A percentile compares a stretch with the other conserved stretches of the same genome.
These are phyloP conservation scores for Tolypocladium endophyticum DNA, from an alignment of 2,329 filamentous ascomycete species.

Conservation along the genomic window DNA sequence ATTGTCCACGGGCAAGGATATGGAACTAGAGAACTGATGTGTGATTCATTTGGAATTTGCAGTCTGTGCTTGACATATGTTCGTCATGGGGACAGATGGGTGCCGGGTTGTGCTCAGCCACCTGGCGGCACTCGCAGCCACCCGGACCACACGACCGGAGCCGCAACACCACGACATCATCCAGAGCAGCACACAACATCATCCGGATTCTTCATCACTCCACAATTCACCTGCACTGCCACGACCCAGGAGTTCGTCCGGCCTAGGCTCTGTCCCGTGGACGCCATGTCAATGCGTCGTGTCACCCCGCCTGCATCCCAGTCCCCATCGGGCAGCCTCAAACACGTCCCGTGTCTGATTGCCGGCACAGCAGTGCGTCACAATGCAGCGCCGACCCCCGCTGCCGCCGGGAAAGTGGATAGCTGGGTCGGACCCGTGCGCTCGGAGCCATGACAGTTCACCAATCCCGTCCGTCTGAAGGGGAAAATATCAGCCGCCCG, in stretches of 20 bases:
- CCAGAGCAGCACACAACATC: background rate
- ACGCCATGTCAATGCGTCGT: background rate
- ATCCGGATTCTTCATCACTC: background rate
- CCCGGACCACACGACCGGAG: background rate
- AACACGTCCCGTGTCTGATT: constrained; percentile 1
- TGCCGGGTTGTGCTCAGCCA: background rate
- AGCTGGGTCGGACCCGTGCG: background rate
- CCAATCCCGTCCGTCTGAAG: background rate
- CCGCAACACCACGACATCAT: background rate
- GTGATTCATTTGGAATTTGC: background rate
- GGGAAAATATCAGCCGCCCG: background rate
- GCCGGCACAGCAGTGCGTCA: background rate
- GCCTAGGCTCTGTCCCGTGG: background rate
- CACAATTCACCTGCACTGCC: background rate
- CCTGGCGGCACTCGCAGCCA: background rate
- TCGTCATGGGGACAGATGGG: background rate
- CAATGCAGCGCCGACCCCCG: background rate
- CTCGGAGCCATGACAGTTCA: background rate
- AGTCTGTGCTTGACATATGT: background rate
- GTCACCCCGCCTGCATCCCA: background rate
- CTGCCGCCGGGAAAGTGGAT: background rate
- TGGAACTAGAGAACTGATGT: too few species aligned
- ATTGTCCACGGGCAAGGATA: too few species aligned
- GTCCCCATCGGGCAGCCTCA: background rate
- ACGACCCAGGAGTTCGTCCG: background rate